Conservation (phyloP, 192 early-diverging fungal genomes). For the Umbelopsis sp. region DNA sequence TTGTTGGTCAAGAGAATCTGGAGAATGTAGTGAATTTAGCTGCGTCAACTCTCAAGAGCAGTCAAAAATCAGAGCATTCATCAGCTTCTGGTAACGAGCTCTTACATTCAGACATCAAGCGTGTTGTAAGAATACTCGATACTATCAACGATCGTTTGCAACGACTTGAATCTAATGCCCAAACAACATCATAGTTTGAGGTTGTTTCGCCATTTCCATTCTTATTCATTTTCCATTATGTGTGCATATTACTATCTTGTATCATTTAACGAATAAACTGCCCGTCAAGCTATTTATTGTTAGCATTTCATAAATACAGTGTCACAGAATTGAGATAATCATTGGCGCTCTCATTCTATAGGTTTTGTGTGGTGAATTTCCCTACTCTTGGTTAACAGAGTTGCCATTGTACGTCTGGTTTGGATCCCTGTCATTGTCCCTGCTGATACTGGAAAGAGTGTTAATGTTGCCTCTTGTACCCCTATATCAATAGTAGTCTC, state of each 20-base stretch:
- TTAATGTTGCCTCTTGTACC: background rate
- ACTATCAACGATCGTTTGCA: background rate
- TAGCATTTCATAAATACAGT: background rate
- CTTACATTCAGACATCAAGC: background rate
- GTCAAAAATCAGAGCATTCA: background rate
- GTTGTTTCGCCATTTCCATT: background rate
- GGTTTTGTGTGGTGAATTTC: background rate
- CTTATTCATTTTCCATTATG: background rate
- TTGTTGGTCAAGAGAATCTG: background rate
- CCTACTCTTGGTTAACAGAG: constrained; percentile 42
- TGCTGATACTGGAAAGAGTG: background rate
- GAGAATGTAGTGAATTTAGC: background rate
- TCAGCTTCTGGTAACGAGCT: background rate
- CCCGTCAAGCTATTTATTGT: background rate
- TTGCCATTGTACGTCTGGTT: constrained; percentile 40
- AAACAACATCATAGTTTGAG: background rate
- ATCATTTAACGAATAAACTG: background rate
- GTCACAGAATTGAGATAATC: too few relatives aligned
- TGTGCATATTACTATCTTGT: background rate
- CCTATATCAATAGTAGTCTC: background rate
- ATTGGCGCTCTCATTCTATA: too few relatives aligned
- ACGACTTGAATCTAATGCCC: background rate
- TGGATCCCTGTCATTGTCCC: constrained; percentile 8
- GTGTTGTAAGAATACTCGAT: background rate
- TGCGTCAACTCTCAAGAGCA: background rate